Conservation (phyloP, 2,329 filamentous ascomycete genomes). For the Fusarium longipes region DNA sequence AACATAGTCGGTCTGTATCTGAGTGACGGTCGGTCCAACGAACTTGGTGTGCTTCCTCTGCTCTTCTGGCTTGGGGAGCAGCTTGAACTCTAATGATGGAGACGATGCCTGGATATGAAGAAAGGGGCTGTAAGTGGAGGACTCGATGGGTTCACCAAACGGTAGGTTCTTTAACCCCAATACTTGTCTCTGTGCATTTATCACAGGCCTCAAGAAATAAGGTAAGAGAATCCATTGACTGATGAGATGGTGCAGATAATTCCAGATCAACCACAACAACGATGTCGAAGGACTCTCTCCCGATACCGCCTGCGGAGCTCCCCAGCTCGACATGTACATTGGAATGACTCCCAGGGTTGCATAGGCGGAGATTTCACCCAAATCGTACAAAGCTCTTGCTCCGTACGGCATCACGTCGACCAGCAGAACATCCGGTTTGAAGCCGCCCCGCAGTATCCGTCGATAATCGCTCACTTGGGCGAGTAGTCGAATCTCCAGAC, state of each 20-base stretch:
- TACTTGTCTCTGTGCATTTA: constrained; percentile 48
- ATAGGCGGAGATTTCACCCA: constrained; percentile 51
- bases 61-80: constrained; percentile 39
- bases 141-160: constrained; percentile 48
- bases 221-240: constrained; percentile 46
- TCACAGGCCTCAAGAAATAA: constrained; percentile 42
- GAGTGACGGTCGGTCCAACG: constrained; percentile 52
- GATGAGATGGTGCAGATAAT: constrained; percentile 45
- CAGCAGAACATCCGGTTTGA: constrained; percentile 50
- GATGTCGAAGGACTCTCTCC: constrained; percentile 49
- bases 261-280: constrained; percentile 43
- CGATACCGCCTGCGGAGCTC: constrained; percentile 49
- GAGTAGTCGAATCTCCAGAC: constrained; percentile 46
- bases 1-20: constrained; percentile 5
- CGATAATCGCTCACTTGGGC: constrained; percentile 54
- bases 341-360: constrained; percentile 56
- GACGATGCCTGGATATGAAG: constrained; percentile 55
- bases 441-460: constrained; percentile 42
- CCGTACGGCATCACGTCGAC: constrained; percentile 55
- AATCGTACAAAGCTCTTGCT: constrained; percentile 51
- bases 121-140: constrained; percentile 52
- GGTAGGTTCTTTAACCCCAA: constrained; percentile 47
- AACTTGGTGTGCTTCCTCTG: constrained; percentile 42
- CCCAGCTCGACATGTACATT: constrained; percentile 49
- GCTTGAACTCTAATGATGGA: constrained; percentile 48